phyloP scores from a whole-genome alignment of 2,329 filamentous ascomycete genomes.

The Colletotrichum sp. region DNA sequence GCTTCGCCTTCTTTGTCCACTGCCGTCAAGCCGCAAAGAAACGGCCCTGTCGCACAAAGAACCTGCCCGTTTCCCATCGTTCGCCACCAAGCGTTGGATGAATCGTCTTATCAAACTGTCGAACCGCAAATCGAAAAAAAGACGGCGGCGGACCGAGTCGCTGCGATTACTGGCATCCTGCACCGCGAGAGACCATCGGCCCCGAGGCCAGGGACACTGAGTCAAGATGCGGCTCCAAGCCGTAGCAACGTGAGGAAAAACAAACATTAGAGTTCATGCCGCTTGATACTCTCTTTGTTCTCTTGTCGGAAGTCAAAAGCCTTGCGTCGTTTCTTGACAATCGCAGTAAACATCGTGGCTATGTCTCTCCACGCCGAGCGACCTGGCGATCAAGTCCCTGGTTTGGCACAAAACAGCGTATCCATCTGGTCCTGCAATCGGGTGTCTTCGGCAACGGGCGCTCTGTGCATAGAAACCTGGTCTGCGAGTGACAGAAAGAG shows the following conservation, averaged over 20 bases:
- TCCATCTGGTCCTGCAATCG: background rate
- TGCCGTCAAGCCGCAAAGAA: background rate
- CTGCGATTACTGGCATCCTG: background rate
- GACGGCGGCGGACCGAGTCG: background rate
- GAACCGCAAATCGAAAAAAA: background rate
- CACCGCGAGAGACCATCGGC: background rate
- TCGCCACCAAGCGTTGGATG: background rate
- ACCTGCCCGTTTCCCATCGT: background rate
- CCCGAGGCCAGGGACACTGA: background rate
- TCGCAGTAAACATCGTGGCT: background rate
- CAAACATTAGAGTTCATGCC: slow-evolving; percentile 1
- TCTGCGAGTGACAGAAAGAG: background rate
- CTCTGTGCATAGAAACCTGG: slow-evolving; percentile 1
- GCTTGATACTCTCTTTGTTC: slow-evolving; percentile 8
- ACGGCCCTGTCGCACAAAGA: slow-evolving; percentile 2
- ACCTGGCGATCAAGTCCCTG: background rate
- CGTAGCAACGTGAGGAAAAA: slow-evolving; percentile 8
- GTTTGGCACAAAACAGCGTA: background rate
- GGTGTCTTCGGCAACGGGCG: background rate
- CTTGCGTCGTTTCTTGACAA: background rate
- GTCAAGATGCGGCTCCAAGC: slow-evolving; percentile 15
- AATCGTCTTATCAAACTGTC: background rate
- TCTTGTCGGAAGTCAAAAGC: background rate
- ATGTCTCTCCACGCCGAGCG: background rate
- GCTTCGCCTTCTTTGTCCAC: slow-evolving; percentile 13